Evolutionary conservation across 257 asterid species (phyloP).

Genomic region (Fraxinus excelsior): DNA sequence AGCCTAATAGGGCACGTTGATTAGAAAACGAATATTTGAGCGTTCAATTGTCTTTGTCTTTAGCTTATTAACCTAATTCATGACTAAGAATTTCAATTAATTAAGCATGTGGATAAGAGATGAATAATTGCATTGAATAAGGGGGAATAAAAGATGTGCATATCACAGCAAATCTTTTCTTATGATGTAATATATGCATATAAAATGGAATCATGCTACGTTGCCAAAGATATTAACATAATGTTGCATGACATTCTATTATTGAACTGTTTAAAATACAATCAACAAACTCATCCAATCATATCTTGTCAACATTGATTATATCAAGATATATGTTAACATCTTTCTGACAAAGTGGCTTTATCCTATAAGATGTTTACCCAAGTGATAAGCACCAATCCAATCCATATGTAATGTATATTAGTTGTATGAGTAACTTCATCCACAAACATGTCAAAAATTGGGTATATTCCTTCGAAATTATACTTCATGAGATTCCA

Average conservation of each 20-base stretch:
- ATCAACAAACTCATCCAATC: too few species aligned
- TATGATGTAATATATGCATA: background rate
- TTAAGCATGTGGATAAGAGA: background rate
- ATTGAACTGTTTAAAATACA: too few species aligned
- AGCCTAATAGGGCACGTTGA: background rate
- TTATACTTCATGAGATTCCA: conserved; percentile 19
- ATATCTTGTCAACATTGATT: too few species aligned
- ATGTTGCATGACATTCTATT: too few species aligned
- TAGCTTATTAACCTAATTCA: too few species aligned
- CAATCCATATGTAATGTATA: background rate
- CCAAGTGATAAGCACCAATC: conserved; percentile 24
- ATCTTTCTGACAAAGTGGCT: too few species aligned
- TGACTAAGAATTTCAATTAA: background rate
- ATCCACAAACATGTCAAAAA: conserved; percentile 24
- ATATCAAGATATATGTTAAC: too few species aligned
- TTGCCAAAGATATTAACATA: too few species aligned
- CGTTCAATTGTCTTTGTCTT: too few species aligned
- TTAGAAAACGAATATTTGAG: too few species aligned
- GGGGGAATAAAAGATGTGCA: conserved; percentile 20
- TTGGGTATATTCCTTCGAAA: conserved; percentile 11
- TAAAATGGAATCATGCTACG: background rate
- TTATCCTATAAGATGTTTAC: conserved; percentile 22
- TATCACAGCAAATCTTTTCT: conserved; percentile 9
- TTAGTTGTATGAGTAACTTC: conserved; percentile 1
- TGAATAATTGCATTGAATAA: background rate